phyloP scores from a whole-genome alignment of 2,329 filamentous ascomycete genomes.

The Metarhizium sp. region DNA sequence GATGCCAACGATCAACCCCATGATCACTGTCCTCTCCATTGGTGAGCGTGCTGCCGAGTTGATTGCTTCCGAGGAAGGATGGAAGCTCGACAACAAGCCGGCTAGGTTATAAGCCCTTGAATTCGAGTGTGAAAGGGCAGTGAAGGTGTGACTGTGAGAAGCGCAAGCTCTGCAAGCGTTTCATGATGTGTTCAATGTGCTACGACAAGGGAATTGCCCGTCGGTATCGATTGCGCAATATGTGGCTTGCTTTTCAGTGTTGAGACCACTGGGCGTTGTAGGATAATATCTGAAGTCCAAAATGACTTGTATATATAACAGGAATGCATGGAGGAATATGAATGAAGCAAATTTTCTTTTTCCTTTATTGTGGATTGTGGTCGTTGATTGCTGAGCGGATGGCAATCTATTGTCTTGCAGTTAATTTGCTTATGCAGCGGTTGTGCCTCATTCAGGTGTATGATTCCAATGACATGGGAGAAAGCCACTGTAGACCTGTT shows the following conservation, averaged over 20 bases:
- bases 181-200: not conserved
- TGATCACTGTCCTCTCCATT: constrained; percentile 79
- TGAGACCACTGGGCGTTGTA: not conserved
- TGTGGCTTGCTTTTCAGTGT: not conserved
- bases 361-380: no score
- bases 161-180: not conserved
- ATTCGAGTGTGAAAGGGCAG: not conserved
- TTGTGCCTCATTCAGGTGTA: no score
- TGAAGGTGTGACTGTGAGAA: not conserved
- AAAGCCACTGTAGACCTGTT: no score
- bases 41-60: constrained; percentile 80
- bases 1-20: constrained; percentile 80
- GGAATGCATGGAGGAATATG: not conserved
- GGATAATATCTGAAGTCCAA: not conserved
- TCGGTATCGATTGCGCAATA: not conserved
- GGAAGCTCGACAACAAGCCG: constrained; percentile 23
- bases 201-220: not conserved
- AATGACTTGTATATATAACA: not conserved
- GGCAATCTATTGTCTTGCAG: not conserved
- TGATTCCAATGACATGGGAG: no score
- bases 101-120: constrained; percentile 20
- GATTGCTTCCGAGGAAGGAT: constrained; percentile 58
- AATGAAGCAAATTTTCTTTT: not conserved
- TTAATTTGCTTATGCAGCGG: no score
- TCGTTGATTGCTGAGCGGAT: not conserved